Evolutionary conservation across 2,329 filamentous ascomycete genomes (phyloP).

Genomic region (Colletotrichum sp.): DNA sequence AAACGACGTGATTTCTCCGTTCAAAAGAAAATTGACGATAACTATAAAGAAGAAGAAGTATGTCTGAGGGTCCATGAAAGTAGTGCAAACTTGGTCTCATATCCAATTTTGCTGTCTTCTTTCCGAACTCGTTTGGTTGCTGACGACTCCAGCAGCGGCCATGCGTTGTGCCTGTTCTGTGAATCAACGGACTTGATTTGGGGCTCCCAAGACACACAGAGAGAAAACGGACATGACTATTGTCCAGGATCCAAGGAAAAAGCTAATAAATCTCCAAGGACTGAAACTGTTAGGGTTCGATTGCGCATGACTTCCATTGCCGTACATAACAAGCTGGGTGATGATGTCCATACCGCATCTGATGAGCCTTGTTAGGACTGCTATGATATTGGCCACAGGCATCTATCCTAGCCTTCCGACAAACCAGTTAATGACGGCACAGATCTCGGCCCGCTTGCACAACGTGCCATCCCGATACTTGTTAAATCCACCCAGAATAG

Average conservation of each 20-base stretch:
- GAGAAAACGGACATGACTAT: neutral
- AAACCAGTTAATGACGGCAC: no score
- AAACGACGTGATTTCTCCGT: neutral
- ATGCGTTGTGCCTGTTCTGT: neutral
- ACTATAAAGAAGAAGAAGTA: neutral
- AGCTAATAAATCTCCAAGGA: neutral
- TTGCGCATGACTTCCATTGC: neutral
- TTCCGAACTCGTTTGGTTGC: neutral
- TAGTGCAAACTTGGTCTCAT: neutral
- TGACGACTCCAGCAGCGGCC: neutral
- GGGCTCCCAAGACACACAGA: neutral
- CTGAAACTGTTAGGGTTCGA: neutral
- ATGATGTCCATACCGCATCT: neutral
- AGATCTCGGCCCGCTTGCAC: no score
- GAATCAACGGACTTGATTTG: neutral
- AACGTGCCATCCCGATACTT: no score
- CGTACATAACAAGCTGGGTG: neutral
- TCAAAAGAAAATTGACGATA: fast-evolving
- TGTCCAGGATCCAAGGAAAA: neutral
- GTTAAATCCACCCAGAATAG: no score
- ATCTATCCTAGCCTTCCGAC: no score
- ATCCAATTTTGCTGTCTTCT: neutral
- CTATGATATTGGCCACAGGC: no score
- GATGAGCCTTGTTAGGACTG: neutral
- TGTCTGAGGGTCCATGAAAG: neutral